These are phyloP conservation scores for Trichaptum fuscoviolaceum DNA, from an alignment of 768 basidiomycete species.

Conservation along the genomic window DNA sequence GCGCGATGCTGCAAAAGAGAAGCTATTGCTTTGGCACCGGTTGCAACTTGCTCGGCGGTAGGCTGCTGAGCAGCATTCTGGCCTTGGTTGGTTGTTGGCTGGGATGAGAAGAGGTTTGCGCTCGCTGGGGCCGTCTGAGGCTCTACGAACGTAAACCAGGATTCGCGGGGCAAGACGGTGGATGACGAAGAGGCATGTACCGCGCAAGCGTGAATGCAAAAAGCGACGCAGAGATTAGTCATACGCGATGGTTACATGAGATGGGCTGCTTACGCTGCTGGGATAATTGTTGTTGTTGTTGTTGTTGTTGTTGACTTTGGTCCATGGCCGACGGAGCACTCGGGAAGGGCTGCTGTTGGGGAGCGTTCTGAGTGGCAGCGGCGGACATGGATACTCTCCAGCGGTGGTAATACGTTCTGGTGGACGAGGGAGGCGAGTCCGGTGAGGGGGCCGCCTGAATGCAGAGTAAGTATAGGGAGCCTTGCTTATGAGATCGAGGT, in stretches of 20 bases:
- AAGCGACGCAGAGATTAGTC: neutral
- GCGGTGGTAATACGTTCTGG: neutral
- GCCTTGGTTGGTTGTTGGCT: neutral
- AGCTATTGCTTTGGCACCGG: neutral
- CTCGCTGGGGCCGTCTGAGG: neutral
- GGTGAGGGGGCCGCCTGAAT: neutral
- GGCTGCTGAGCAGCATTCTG: neutral
- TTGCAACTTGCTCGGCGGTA: neutral
- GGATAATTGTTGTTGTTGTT: neutral
- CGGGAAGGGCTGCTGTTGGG: neutral
- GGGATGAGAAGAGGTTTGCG: neutral
- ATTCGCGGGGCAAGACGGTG: neutral
- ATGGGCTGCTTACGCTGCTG: neutral
- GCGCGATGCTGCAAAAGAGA: neutral
- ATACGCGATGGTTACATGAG: neutral
- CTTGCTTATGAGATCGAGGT: neutral
- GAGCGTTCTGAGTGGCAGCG: neutral
- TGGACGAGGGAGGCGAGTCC: neutral
- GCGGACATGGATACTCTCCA: neutral
- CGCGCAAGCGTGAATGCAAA: neutral
- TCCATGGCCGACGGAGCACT: neutral
- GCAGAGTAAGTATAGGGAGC: neutral
- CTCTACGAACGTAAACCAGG: slow-evolving; percentile 1
- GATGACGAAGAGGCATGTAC: neutral
- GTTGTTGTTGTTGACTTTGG: neutral